Base-by-base conservation (phyloP, 306 rosid species). In the Prunus armeniaca region DNA sequence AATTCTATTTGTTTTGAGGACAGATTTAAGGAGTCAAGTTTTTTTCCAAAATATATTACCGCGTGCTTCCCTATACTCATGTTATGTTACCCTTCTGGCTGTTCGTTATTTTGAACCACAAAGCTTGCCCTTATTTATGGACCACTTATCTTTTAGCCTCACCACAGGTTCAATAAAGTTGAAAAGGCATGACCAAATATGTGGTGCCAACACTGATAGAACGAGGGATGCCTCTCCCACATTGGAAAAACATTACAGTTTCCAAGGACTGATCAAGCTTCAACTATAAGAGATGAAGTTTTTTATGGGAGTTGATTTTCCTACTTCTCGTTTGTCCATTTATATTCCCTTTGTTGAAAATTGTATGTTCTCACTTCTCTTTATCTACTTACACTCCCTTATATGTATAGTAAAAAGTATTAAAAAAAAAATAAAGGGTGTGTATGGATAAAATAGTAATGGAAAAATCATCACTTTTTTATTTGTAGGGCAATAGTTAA, bases 141-240 rank as follows among this genome's bases (percentile, higher is more conserved):
- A 43, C 45, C 68, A 73, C 67, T 38, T 58, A 28, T 25, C 46
- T 41, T 43, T 46, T 15, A 41, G 58, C 38, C 17, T 34, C 43
- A 61, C 54, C 43, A 17, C 12, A 25, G 15, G 20, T 51, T 65
- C 32, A 27, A 46, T 25, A 57, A 27, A 57, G 61, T 12, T 17
- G 27, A 54, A 51, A 57, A 30, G 8, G 51, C 70, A 74, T 32
- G 51, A 62, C 12, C 46, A 74, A n/a, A 17, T 17, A 12, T 13
- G 38, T 20, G 52, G n/a, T 69, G 68, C 61, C 12, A 45, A 43
- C 28, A 56, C 34, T 10, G 67, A 67, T 6, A 71, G 56, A 78
- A 51, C 47, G 61, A 54, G 49, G 66, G 56, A 24, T 81, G 69
- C 78, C 76, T 71, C 58, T 25, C 62, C 63, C 72, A 28, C 61